Base-by-base conservation (phyloP, 2,329 filamentous ascomycete genomes). In the Zalaria sp. region DNA sequence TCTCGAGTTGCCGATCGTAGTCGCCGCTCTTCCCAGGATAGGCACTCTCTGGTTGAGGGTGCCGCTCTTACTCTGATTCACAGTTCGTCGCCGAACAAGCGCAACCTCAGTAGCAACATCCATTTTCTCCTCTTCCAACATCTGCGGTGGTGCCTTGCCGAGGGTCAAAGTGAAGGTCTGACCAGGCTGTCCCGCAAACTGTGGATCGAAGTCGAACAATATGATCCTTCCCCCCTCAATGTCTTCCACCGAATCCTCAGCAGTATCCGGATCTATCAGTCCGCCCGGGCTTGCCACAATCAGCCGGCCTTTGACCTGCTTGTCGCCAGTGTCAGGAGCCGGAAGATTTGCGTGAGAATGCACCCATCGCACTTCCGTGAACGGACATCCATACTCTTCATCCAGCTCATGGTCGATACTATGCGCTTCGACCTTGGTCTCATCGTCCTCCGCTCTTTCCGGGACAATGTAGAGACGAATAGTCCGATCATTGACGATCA, bases 381-480 rank as follows among this genome's bases (percentile, higher is more conserved):
- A 60, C 1, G 57, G 58, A 41, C 57, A 60, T 1, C 58, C 58
- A 40, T 59, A 60, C 4, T 57, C 57, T 45, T 58, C 57, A 29
- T 61, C 57, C 6, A 61, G 44, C 44, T 60, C 57, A 40, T 61
- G 58, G 40, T 61, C 58, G 29, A 61, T 59, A 34, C 55, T 58
- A 41, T 60, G 58, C 10, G 58, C 58, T 44, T 61, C 58, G 5
- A 58, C 48, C 6, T 50, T 49, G 1, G 51, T 49, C 6, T 47
- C 49, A 25, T 52, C 51, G 8, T 58, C 55, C 7, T 50, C 49
- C 25, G 44, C 41, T 18, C 52, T 52, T 4, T 46, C 51, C 9
- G 58, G 58, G 1, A 61, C 54, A 25, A 59, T 53, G 43, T 61
- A 61, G 25, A 61, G 44, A 18, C 58, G 46, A 27, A 61, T 49